These are phyloP conservation scores for Simplicillium sp. DNA, from an alignment of 2,329 filamentous ascomycete species.

Conservation along the genomic window DNA sequence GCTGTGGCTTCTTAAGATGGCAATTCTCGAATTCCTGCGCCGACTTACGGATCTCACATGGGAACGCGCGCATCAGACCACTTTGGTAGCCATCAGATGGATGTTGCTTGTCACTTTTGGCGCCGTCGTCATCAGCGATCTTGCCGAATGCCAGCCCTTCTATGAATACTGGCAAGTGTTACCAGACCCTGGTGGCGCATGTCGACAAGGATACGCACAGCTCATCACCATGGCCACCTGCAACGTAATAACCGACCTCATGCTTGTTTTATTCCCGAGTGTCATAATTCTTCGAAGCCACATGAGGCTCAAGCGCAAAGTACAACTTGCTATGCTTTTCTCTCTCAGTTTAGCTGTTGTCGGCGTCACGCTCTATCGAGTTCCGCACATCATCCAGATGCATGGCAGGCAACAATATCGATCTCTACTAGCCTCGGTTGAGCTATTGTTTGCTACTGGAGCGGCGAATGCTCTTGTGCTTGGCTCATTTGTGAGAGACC, in stretches of 20 bases:
- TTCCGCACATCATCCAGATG: conserved; percentile 65
- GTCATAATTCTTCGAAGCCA: conserved; percentile 74
- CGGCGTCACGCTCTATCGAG: conserved; percentile 67
- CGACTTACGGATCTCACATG: conserved; percentile 76
- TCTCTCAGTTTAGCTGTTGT: conserved; percentile 75
- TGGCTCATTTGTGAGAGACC: conserved; percentile 84
- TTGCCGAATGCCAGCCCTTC: conserved; percentile 76
- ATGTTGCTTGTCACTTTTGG: conserved; percentile 72
- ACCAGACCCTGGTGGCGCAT: conserved; percentile 79
- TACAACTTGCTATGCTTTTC: conserved; percentile 73
- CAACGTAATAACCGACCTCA: conserved; percentile 80
- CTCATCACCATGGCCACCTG: conserved; percentile 83
- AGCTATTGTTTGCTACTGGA: conserved; percentile 79
- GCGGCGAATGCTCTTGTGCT: conserved; percentile 85
- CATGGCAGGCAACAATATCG: conserved; percentile 76
- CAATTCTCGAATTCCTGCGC: conserved; percentile 84
- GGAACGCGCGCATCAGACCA: conserved; percentile 64
- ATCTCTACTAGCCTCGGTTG: conserved; percentile 79
- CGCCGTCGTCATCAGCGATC: conserved; percentile 69
- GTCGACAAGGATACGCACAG: conserved; percentile 79
- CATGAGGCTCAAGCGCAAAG: conserved; percentile 68
- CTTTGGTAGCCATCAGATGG: conserved; percentile 62
- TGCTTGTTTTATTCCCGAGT: conserved; percentile 82
- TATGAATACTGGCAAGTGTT: conserved; percentile 67
- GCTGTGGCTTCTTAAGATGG: conserved; percentile 85